Conservation (phyloP, 1,284 basidiomycete genomes). For the Xerocomus nothofagi region DNA sequence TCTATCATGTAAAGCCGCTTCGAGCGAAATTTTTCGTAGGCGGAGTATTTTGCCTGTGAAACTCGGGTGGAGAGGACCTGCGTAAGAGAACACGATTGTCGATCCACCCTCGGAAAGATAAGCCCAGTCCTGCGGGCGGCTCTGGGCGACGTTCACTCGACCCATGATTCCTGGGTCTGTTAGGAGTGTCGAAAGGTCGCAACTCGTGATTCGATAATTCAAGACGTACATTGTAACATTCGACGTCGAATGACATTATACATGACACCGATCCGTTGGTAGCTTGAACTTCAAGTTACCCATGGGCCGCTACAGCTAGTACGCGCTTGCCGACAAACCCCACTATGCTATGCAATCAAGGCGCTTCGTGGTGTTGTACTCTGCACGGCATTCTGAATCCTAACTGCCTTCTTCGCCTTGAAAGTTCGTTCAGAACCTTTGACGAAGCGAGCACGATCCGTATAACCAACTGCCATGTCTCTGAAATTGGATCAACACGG, state of each 20-base stretch:
- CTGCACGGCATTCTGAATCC: neutral
- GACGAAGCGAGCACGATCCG: no score
- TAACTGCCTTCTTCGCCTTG: slow-evolving; percentile 28
- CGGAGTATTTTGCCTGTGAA: slow-evolving; percentile 72
- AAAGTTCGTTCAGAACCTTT: no score
- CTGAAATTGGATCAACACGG: no score
- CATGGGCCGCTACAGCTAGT: neutral
- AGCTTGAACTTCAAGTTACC: no score
- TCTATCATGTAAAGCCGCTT: neutral
- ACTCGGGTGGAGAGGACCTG: slow-evolving; percentile 47
- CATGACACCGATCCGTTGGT: no score
- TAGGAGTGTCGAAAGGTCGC: neutral
- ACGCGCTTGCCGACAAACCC: slow-evolving; percentile 25
- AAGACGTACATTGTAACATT: neutral
- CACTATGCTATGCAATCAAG: neutral
- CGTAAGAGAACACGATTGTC: slow-evolving; percentile 82
- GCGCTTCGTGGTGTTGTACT: neutral
- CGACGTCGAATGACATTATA: neutral
- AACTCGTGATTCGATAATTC: neutral
- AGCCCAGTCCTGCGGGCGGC: slow-evolving; percentile 64
- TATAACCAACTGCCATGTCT: no score
- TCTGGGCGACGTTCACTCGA: slow-evolving; percentile 34
- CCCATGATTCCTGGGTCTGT: slow-evolving; percentile 16
- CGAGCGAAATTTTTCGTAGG: slow-evolving; percentile 55
- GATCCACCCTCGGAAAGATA: slow-evolving; percentile 91